Evolutionary conservation across 345 rosid genomes (phyloP), one percentile per base, ranked within the genome.

Genomic region (Xanthoceras sorbifolium): DNA sequence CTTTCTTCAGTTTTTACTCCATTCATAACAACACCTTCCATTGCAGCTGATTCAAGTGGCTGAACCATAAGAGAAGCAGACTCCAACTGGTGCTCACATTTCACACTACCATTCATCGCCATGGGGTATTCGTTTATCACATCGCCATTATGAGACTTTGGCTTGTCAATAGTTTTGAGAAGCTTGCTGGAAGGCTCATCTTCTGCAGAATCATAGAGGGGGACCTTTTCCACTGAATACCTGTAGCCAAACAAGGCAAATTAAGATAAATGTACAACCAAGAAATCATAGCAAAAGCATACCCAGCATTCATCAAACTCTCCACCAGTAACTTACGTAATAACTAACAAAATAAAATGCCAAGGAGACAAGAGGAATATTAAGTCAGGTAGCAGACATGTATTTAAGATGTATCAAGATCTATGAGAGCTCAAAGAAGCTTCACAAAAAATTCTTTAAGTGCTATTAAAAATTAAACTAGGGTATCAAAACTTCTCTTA

Each of bases 131-230:
- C 86, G 59, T 77, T 69, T 73, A 82, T 79, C 65, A 59, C 83
- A 63, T 73, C 67, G 44, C 78, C 69, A 75, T 73, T 82, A 76
- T 75, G 62, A 50, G 71, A 75, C 74, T 73, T 75, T 57, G 74
- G 67, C 67, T 76, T 20, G 61, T 82, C 86, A 3, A 40, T 73
- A 73, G 76, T 77, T 85, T 88, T 92, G 40, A 73, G 77, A 25
- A 88, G 85, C 86, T 87, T 93, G 44, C 83, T 77, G 34, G 83
- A 73, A 75, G 93, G 95, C 84, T 93, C 98, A 81, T 96, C 98
- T 90, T 96, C 98, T 14, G 93, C 93, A 73, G 99, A 96, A 86
- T 96, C 99, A 80, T 96, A 93, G 5, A 92, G 85, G 20, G 95
- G 98, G 31, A 96, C 88, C 72, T 93, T 90, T 78, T 96, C 98